phyloP scores from a whole-genome alignment of 2,329 filamentous ascomycete species.

The Dothiorella sarmentorum region DNA sequence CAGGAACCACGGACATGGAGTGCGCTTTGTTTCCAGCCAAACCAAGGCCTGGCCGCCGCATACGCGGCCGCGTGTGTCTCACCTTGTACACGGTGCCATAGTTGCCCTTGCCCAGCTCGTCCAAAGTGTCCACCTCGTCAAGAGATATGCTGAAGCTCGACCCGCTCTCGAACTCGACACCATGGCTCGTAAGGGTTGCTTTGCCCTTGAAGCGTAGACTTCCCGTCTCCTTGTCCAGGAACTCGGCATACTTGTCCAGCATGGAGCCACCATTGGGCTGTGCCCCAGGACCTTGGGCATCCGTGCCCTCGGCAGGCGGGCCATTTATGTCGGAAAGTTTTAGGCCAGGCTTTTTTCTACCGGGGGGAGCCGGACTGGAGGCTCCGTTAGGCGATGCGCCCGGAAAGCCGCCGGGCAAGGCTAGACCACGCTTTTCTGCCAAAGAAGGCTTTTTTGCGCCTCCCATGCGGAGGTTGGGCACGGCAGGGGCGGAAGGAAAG shows the following conservation, averaged over 20 bases:
- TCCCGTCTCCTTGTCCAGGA: constrained; percentile 86
- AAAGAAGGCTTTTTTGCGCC: constrained; percentile 56
- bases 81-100: constrained; percentile 99
- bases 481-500: constrained; percentile 48
- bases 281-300: constrained; percentile 18
- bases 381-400: constrained; percentile 38
- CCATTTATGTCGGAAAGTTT: constrained; percentile 45
- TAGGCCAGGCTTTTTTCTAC: constrained; percentile 42
- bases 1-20: constrained; percentile 35
- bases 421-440: constrained; percentile 65
- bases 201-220: constrained; percentile 91
- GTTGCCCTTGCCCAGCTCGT: constrained; percentile 95
- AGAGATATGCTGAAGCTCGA: constrained; percentile 90
- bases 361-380: constrained; percentile 26
- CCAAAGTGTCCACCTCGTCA: constrained; percentile 89
- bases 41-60: constrained; percentile 59
- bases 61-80: constrained; percentile 70
- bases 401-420: constrained; percentile 55
- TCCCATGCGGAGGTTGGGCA: constrained; percentile 44
- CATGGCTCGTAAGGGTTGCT: constrained; percentile 80
- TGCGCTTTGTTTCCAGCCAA: constrained; percentile 54
- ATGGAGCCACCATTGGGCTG: constrained; percentile 36
- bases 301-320: constrained; percentile 24
- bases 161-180: constrained; percentile 89
- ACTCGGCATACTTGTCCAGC: constrained; percentile 71